Conservation (phyloP, 495 filamentous ascomycete genomes). For the Aspergillus saccharolyticus region DNA sequence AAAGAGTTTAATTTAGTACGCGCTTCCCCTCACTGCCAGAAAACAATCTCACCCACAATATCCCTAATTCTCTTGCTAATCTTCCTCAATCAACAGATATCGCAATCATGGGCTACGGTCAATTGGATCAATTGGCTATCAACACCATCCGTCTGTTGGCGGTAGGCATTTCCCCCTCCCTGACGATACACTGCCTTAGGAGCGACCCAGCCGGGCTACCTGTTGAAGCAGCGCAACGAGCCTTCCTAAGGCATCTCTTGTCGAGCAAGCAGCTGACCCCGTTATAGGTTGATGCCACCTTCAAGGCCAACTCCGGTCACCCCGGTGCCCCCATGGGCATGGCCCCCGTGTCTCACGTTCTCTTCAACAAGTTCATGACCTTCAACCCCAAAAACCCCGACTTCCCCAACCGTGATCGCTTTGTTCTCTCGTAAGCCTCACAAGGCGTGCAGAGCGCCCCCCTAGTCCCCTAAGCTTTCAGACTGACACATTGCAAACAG, state of each 20-base stretch:
- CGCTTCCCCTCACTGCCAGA: not conserved
- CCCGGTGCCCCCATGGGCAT: slow-evolving; percentile 99
- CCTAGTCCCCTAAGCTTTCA: not conserved
- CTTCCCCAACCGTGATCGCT: slow-evolving; percentile 95
- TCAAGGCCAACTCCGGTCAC: slow-evolving; percentile 93
- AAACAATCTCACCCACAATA: too few species aligned
- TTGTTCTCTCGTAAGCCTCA: slow-evolving; percentile 90
- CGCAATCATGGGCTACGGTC: slow-evolving; percentile 81
- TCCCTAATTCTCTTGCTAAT: slow-evolving; percentile 13
- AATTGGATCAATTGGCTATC: slow-evolving; percentile 83
- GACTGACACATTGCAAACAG: slow-evolving; percentile 38
- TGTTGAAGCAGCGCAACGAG: not conserved
- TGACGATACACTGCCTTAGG: too few species aligned
- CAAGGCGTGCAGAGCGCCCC: not conserved
- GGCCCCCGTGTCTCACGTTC: slow-evolving; percentile 94
- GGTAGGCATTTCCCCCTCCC: slow-evolving; percentile 46
- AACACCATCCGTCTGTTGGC: slow-evolving; percentile 97
- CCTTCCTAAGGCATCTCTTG: not conserved
- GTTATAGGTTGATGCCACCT: slow-evolving; percentile 89
- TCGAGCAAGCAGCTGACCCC: slow-evolving; percentile 15
- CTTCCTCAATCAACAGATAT: slow-evolving; percentile 23
- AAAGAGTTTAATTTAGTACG: slow-evolving; percentile 10
- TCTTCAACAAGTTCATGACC: slow-evolving; percentile 98
- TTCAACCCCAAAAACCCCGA: slow-evolving; percentile 99
- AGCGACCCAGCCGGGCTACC: too few species aligned